Evolutionary conservation across 2,329 filamentous ascomycete genomes (phyloP).

Genomic region (Fusarium sp.): DNA sequence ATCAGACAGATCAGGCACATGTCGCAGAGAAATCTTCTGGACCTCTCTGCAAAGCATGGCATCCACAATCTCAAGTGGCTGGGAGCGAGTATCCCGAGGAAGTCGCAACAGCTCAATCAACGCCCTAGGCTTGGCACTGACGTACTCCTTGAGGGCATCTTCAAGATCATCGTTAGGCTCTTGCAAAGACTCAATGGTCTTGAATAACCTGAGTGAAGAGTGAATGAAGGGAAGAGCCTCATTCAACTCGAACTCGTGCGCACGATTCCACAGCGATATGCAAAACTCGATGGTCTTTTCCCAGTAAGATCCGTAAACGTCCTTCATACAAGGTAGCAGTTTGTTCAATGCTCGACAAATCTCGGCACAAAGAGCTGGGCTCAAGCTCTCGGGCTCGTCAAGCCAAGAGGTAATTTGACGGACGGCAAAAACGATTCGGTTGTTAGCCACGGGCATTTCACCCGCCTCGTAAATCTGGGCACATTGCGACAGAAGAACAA

Average conservation of each 20-base stretch:
- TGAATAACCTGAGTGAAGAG: slow-evolving; percentile 77
- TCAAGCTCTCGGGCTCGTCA: slow-evolving; percentile 58
- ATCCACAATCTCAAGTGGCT: slow-evolving; percentile 80
- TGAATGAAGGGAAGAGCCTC: slow-evolving; percentile 71
- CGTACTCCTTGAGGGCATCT: slow-evolving; percentile 74
- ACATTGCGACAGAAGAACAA: slow-evolving; percentile 65
- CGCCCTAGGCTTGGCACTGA: slow-evolving; percentile 63
- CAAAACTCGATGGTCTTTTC: slow-evolving; percentile 69
- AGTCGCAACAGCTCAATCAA: slow-evolving; percentile 72
- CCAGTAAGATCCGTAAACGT: slow-evolving; percentile 93
- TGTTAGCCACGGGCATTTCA: slow-evolving; percentile 66
- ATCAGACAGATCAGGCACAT: slow-evolving; percentile 71
- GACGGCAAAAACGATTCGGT: slow-evolving; percentile 83
- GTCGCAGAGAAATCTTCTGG: slow-evolving; percentile 68
- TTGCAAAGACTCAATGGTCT: slow-evolving; percentile 68
- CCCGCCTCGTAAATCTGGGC: slow-evolving; percentile 62
- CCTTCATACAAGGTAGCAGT: slow-evolving; percentile 77
- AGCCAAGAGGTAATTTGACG: slow-evolving; percentile 81
- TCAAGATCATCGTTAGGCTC: slow-evolving; percentile 87
- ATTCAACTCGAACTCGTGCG: slow-evolving; percentile 54
- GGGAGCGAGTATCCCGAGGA: slow-evolving; percentile 57
- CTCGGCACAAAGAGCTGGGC: slow-evolving; percentile 58
- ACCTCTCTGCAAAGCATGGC: slow-evolving; percentile 77
- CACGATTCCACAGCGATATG: slow-evolving; percentile 64
- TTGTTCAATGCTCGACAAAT: slow-evolving; percentile 65